A percentile compares a stretch with the other conserved stretches of the same genome.
phyloP scores from a whole-genome alignment of 768 basidiomycete genomes.

The Pleurotus ostreatus region DNA sequence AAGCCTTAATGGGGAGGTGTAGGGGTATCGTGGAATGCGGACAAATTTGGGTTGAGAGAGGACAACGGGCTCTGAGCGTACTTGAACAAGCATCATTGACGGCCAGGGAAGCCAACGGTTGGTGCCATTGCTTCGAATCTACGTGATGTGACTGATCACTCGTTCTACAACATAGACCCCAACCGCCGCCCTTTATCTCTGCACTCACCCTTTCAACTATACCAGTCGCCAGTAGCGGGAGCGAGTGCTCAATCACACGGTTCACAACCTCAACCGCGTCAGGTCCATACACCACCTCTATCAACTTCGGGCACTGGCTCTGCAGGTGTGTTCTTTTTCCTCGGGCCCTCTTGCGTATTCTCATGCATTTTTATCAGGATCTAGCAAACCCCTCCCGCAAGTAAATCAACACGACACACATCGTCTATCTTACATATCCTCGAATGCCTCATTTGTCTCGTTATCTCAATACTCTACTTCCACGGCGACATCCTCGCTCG shows the following conservation, averaged over 20 bases:
- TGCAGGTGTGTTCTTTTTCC: background rate
- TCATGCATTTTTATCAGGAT: background rate
- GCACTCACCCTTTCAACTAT: too few relatives aligned
- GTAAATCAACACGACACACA: background rate
- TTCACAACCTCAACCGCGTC: too few relatives aligned
- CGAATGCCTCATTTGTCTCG: background rate
- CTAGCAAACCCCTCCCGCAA: conserved; percentile 24
- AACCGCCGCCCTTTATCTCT: too few relatives aligned
- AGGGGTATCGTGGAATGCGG: conserved; percentile 68
- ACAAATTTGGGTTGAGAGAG: conserved; percentile 63
- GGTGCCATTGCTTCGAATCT: too few relatives aligned
- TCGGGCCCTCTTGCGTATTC: background rate
- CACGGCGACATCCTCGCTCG: conserved; percentile 43
- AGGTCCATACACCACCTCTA: too few relatives aligned
- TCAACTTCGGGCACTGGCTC: background rate
- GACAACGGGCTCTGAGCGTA: conserved; percentile 45
- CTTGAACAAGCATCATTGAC: conserved; percentile 20
- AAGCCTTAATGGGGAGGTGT: conserved; percentile 61
- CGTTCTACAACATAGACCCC: too few relatives aligned
- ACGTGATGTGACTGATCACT: too few relatives aligned
- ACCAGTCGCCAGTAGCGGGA: too few relatives aligned
- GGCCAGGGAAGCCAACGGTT: conserved; percentile 22
- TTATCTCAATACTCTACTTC: conserved; percentile 17
- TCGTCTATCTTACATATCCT: background rate
- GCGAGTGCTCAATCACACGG: too few relatives aligned